These are phyloP conservation scores for Metschnikowia lochheadii DNA, from an alignment of 805 yeast species.

Conservation along the genomic window DNA sequence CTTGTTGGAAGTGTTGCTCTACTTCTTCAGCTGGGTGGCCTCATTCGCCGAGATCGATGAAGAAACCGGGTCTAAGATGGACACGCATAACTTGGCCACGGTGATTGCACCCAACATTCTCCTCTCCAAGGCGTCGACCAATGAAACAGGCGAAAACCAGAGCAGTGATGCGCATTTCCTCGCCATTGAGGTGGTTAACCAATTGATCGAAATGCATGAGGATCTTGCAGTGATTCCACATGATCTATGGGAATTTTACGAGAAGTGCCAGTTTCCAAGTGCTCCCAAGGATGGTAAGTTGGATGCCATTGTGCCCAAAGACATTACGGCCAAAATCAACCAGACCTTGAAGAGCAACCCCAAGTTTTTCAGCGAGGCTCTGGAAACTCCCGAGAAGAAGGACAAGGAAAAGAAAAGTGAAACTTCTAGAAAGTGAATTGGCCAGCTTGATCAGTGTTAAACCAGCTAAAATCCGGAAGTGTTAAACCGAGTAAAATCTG, in stretches of 20 bases:
- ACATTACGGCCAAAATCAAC: slow-evolving; percentile 31
- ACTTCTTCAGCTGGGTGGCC: slow-evolving; percentile 91
- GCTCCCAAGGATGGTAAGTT: slow-evolving; percentile 9
- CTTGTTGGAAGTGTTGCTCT: slow-evolving; percentile 76
- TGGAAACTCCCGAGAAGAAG: background rate
- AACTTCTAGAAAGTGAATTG: background rate
- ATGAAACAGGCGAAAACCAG: slow-evolving; percentile 20
- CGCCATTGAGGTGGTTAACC: slow-evolving; percentile 87
- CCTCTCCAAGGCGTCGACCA: slow-evolving; percentile 47
- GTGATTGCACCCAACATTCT: slow-evolving; percentile 92
- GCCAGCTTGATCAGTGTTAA: too few species aligned
- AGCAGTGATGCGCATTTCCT: slow-evolving; percentile 72
- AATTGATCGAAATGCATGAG: slow-evolving; percentile 75
- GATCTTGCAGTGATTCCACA: slow-evolving; percentile 74
- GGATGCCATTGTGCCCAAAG: slow-evolving; percentile 30
- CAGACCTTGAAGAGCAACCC: slow-evolving; percentile 31
- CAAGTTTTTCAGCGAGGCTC: slow-evolving; percentile 21
- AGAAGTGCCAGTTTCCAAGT: slow-evolving; percentile 38
- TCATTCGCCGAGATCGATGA: slow-evolving; percentile 92
- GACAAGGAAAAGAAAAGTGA: slow-evolving; percentile 7
- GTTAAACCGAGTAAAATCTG: too few species aligned
- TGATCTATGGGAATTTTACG: slow-evolving; percentile 51
- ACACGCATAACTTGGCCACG: slow-evolving; percentile 88
- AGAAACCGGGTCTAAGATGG: slow-evolving; percentile 88
- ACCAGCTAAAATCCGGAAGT: too few species aligned